These are phyloP conservation scores for Hippophae gyantsensis DNA, from an alignment of 306 rosid genomes.

Conservation along the genomic window DNA sequence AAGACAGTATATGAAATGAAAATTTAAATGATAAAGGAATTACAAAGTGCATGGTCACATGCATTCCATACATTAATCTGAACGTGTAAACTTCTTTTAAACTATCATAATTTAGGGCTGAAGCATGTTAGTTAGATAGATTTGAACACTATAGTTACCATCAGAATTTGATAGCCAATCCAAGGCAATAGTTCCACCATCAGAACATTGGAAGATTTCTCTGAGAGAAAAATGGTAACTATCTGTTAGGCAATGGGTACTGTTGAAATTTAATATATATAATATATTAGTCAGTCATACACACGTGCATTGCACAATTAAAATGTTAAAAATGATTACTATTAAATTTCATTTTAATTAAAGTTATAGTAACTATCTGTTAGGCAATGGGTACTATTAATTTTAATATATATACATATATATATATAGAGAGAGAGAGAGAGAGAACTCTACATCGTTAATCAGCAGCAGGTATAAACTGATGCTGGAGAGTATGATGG, in stretches of 20 bases:
- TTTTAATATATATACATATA: no score
- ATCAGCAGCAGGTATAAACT: no score
- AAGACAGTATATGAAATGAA: no score
- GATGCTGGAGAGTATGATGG: no score
- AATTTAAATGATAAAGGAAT: no score
- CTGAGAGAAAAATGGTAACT: slow-evolving; percentile 11
- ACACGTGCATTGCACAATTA: background rate
- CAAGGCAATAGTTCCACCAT: slow-evolving; percentile 40
- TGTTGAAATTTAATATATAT: background rate
- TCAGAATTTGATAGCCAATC: slow-evolving; percentile 31
- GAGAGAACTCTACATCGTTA: no score
- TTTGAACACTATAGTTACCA: slow-evolving; percentile 18
- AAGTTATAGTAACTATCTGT: no score
- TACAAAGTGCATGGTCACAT: background rate
- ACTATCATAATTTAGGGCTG: background rate
- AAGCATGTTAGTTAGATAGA: background rate
- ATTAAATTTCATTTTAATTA: no score
- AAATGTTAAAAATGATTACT: no score
- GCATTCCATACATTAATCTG: background rate
- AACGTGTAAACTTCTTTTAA: background rate
- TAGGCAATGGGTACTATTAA: no score
- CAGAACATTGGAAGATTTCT: slow-evolving; percentile 22
- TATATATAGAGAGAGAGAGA: no score
- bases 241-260: slow-evolving; percentile 20
- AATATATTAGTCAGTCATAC: background rate